Base-by-base conservation (phyloP, 2,329 filamentous ascomycete genomes). In the Nemania diffusa region DNA sequence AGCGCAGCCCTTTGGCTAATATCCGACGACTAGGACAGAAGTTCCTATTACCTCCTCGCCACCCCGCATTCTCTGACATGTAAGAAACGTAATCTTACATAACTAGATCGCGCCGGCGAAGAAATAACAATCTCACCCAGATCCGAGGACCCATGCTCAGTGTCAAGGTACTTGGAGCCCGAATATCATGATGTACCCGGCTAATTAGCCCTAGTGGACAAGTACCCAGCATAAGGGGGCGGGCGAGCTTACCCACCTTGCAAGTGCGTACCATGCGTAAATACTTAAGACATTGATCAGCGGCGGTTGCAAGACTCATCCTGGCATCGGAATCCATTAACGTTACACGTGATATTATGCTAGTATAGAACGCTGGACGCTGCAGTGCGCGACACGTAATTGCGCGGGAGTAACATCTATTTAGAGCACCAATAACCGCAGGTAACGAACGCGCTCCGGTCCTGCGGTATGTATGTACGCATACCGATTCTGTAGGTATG, bases 141-240 rank as follows among this genome's bases (percentile, higher is more conserved):
- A 62, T 48, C 59, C n/a, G 58, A 46, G 15, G 42, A 17, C 24
- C 37, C 22, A 46, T 22, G 7, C 5, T 5, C 22, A 24, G 4
- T 37, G 17, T 46, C 27, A 20, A 17, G 59, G 24, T 51, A 59
- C 57, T 15, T 26, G 11, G 3, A 20, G 40, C 52, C 22, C 32
- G 15, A 42, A 32, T n/a, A 50, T 51, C 22, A 44, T 27, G 8
- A 13, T 9, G 42, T 57, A 17, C n/a, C 29, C 29, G 6, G 44
- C 52, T 57, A 62, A 57, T 63, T 63, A 42, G 15, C 52, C 42
- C 32, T 24, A 17, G 22, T 34, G 27, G 42, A 17, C 17, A n/a
- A 22, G 17, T 29, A 15, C 59, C 2, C 26, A 17, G 22, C 32
- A 15, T 20, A 27, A n/a, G 27, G 17, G 34, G 29, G 20, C 48